These are phyloP conservation scores for Cocos nucifera DNA, from an alignment of 176 grass and related monocot genomes.

Conservation along the genomic window DNA sequence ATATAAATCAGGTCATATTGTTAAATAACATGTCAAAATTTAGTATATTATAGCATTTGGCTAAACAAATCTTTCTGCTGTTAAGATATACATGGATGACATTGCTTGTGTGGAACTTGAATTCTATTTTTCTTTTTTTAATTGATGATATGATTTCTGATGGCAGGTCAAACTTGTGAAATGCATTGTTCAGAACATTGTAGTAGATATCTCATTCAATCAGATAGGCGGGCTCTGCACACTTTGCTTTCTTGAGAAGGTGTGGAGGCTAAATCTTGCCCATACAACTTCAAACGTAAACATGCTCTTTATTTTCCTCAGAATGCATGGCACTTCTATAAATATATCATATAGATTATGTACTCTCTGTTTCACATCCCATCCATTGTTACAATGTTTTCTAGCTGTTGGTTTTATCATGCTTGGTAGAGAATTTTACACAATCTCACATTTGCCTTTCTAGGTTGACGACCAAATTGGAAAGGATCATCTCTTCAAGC, in stretches of 20 bases:
- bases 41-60: too few relatives aligned
- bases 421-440: neutral
- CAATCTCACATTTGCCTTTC: slow-evolving; percentile 7
- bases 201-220: slow-evolving; percentile 94
- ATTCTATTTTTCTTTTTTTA: slow-evolving; percentile 3
- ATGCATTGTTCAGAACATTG: slow-evolving; percentile 81
- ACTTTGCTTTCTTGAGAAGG: slow-evolving; percentile 92
- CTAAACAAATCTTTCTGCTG: too few relatives aligned
- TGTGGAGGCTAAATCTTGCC: slow-evolving; percentile 25
- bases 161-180: slow-evolving; percentile 89
- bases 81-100: too few relatives aligned
- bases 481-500: slow-evolving; percentile 71
- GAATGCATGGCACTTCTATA: neutral
- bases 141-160: slow-evolving; percentile 17
- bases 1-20: too few relatives aligned
- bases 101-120: neutral
- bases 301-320: too few relatives aligned
- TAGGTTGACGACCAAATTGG: slow-evolving; percentile 69
- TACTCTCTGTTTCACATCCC: too few relatives aligned
- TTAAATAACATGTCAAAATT: too few relatives aligned
- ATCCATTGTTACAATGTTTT: too few relatives aligned
- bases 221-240: slow-evolving; percentile 79
- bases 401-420: neutral
- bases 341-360: too few relatives aligned
- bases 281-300: too few relatives aligned